Evolutionary conservation across 768 basidiomycete genomes (phyloP).

Genomic region (Tylopilus rubrobrunneus): DNA sequence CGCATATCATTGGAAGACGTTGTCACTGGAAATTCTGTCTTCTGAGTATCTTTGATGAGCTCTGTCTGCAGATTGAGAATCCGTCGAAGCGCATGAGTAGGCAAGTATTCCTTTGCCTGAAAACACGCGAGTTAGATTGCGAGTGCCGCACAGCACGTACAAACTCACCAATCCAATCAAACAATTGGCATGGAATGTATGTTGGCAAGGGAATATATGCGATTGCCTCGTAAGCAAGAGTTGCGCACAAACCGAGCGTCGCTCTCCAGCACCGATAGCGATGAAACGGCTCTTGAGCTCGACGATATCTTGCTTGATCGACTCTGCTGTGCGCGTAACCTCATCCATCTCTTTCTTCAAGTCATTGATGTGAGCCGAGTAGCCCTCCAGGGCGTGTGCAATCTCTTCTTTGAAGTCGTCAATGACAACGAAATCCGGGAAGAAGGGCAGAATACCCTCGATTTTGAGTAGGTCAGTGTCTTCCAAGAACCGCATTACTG

Average conservation of each 20-base stretch:
- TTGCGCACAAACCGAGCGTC: constrained; percentile 76
- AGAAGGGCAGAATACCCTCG: constrained; percentile 98
- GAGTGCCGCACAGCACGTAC: background rate
- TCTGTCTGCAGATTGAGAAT: constrained; percentile 85
- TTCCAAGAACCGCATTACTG: constrained; percentile 96
- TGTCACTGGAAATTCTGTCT: constrained; percentile 31
- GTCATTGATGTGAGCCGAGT: constrained; percentile 84
- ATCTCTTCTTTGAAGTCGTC: constrained; percentile 99
- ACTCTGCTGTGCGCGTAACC: constrained; percentile 85
- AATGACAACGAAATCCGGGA: constrained; percentile 98
- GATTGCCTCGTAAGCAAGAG: constrained; percentile 85
- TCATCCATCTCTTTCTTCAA: constrained; percentile 96
- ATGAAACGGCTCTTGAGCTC: constrained; percentile 86
- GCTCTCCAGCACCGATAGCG: constrained; percentile 83
- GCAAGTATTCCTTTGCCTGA: constrained; percentile 90
- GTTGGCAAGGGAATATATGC: constrained; percentile 98
- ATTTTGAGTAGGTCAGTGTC: constrained; percentile 94
- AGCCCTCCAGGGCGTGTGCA: constrained; percentile 90
- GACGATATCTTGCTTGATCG: constrained; percentile 88
- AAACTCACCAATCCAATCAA: constrained; percentile 83
- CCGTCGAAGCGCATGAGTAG: constrained; percentile 74
- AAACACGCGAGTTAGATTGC: constrained; percentile 1
- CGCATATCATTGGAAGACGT: constrained; percentile 35
- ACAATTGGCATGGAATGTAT: constrained; percentile 97
- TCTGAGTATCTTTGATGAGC: constrained; percentile 56